Evolutionary conservation across 306 rosid genomes (phyloP), one percentile per base, ranked within the genome.

Genomic region (Lathyrus sativus): DNA sequence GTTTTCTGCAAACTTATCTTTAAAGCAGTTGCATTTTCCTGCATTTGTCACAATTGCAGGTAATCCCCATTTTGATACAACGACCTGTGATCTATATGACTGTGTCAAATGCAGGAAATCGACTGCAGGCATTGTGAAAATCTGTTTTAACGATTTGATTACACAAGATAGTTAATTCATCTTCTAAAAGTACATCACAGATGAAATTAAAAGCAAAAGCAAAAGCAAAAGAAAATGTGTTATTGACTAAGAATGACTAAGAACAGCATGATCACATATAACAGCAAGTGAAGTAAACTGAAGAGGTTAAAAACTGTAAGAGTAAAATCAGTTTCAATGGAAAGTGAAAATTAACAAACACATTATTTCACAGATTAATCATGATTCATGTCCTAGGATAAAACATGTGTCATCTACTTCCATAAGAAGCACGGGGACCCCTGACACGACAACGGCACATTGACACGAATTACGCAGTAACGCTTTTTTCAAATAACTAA

Each of bases 231-330:
- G 6, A 24, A 22, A 22, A 53, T 53, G 31, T 1, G 3, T 22
- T 19, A 54, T 55, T 65, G 72, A 18, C 78, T 9, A 12, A 37
- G 49, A 65, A 65, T 55, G 50, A 53, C 63, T 13, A 26, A 49
- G 31, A 50, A 49, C 65, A 51, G 9, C 44, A 60, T 51, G 19
- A 62, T 14, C 11, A 49, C 49, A 49, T 42, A 53, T 48, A 29
- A 14, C 43, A 38, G 28, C 61, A 37, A 24, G 11, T 41, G 53
- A 22, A 17, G 63, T 39, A 38, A 54, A 39, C 31, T 68, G 7
- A 55, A 10, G 50, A 50, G 35, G n/a, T 24, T 9, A 55, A 55
- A 15, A 51, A 17, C 12, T 33, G 24, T 14, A 55, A 29, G 24
- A 28, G 2, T 3, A 29, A 42, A 26, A 38, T 18, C 62, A 26